A percentile compares a stretch with the other conserved stretches of the same genome.
These are phyloP conservation scores for Arthrobotrys musiformis DNA, from an alignment of 2,329 filamentous ascomycete species.

Conservation along the genomic window DNA sequence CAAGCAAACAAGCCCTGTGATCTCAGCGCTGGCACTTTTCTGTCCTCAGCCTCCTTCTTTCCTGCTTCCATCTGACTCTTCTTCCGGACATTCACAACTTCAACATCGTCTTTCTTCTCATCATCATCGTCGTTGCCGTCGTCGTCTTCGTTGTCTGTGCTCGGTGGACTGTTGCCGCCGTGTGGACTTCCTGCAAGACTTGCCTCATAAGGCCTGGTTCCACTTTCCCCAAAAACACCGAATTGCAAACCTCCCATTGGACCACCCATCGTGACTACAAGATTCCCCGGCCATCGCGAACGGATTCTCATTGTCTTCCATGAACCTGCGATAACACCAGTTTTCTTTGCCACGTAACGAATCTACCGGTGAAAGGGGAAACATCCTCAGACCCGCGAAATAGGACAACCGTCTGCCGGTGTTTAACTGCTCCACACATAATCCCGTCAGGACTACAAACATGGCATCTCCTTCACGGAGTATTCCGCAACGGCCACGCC, in stretches of 20 bases:
- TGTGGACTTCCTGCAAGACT: constrained; percentile 28
- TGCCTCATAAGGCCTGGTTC: constrained; percentile 21
- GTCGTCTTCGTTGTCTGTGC: not conserved
- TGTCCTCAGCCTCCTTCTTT: constrained; percentile 8
- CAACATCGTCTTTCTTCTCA: not conserved
- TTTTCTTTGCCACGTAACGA: not conserved
- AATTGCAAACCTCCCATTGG: constrained; percentile 6
- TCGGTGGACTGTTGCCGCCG: not conserved
- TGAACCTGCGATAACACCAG: constrained; percentile 37
- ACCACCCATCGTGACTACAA: not conserved
- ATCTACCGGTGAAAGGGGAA: not conserved
- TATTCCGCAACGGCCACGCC: constrained; percentile 41
- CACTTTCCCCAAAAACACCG: constrained; percentile 12
- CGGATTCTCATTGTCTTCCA: constrained; percentile 46
- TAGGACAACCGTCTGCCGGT: constrained; percentile 3
- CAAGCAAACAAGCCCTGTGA: constrained; percentile 35
- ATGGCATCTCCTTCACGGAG: constrained; percentile 51
- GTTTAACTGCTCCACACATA: not conserved
- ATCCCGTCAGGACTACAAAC: not conserved
- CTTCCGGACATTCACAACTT: not conserved
- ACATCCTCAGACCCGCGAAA: not conserved
- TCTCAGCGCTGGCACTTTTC: constrained; percentile 12
- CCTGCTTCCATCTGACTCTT: not conserved
- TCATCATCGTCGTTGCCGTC: not conserved
- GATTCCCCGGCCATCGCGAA: constrained; percentile 14